A percentile compares a stretch with the other conserved stretches of the same genome.
These are phyloP conservation scores for Geoglossum glabrum DNA, from an alignment of 495 filamentous ascomycete species.

Conservation along the genomic window DNA sequence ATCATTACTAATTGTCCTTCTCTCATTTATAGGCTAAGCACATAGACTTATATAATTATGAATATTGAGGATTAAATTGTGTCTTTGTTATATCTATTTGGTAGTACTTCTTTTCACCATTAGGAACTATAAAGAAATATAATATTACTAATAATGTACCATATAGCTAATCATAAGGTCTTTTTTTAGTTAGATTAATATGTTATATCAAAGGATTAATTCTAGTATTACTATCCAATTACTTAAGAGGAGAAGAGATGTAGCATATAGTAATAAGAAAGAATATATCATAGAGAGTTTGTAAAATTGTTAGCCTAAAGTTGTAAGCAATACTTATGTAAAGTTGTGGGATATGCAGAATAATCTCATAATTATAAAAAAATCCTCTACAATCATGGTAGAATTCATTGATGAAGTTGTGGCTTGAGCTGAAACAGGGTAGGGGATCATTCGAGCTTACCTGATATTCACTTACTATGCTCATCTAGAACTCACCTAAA, in stretches of 20 bases:
- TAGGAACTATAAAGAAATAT: too few species aligned
- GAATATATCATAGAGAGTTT: neutral
- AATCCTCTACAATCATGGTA: neutral
- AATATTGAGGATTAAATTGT: too few species aligned
- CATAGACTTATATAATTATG: too few species aligned
- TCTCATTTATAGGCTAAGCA: too few species aligned
- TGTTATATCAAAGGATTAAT: neutral
- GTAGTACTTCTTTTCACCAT: too few species aligned
- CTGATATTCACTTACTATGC: too few species aligned
- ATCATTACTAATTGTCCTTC: too few species aligned
- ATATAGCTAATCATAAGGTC: neutral
- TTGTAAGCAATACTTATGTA: neutral
- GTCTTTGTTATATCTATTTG: too few species aligned
- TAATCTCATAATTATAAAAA: neutral
- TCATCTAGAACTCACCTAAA: too few species aligned
- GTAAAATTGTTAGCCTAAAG: neutral
- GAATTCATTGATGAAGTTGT: neutral
- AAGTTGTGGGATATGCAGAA: neutral
- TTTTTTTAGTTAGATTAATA: neutral
- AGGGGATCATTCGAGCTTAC: too few species aligned
- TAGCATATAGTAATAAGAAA: neutral
- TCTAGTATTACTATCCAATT: neutral
- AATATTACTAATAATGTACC: neutral
- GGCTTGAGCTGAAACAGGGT: too few species aligned
- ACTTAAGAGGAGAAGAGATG: neutral